Conservation (phyloP, 495 filamentous ascomycete species). For the Darksidea phi region DNA sequence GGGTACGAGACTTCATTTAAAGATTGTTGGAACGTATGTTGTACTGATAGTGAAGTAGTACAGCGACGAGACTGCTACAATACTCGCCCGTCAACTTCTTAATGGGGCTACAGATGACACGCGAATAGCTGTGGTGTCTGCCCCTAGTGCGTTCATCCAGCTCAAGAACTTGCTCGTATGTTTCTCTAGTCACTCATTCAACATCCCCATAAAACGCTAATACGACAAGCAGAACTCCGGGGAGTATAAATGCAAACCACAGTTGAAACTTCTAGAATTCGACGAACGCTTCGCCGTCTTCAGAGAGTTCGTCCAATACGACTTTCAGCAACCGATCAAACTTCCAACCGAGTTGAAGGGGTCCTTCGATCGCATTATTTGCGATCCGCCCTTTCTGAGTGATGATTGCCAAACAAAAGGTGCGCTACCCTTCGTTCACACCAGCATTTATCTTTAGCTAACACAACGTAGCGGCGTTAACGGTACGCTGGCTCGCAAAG, state of each 20-base stretch:
- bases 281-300: conserved; percentile 71
- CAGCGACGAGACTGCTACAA: conserved; percentile 63
- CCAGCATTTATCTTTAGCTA: background rate
- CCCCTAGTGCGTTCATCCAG: conserved; percentile 73
- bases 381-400: conserved; percentile 75
- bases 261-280: conserved; percentile 65
- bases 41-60: conserved; percentile 53
- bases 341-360: conserved; percentile 63
- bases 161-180: conserved; percentile 65
- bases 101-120: conserved; percentile 53
- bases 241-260: conserved; percentile 47
- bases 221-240: conserved; percentile 16
- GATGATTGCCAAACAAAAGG: conserved; percentile 80
- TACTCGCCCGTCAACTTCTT: conserved; percentile 62
- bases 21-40: background rate
- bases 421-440: conserved; percentile 34
- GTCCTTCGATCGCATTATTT: conserved; percentile 63
- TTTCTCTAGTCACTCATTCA: conserved; percentile 15
- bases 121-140: conserved; percentile 65
- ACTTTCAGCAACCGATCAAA: conserved; percentile 65
- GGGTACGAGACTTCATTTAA: conserved; percentile 50
- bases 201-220: no score
- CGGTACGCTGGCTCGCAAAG: conserved; percentile 66
- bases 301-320: conserved; percentile 67
- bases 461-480: conserved; percentile 60